Conservation (phyloP, 2,329 filamentous ascomycete genomes). For the Talaromyces marneffei region DNA sequence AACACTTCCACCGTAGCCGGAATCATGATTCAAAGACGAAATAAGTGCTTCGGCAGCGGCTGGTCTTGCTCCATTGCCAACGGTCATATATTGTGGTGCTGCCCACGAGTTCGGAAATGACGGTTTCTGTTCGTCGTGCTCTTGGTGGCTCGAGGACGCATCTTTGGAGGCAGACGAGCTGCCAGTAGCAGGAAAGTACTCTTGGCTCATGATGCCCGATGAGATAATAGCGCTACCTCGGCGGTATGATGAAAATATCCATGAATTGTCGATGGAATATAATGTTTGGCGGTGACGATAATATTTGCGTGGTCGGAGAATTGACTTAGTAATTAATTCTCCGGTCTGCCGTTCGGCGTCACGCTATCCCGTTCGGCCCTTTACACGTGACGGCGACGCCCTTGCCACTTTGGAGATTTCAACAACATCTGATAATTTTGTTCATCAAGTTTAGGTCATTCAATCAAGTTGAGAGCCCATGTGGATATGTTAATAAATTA, state of each 20-base stretch:
- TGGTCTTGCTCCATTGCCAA: constrained; percentile 74
- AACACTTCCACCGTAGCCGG: constrained; percentile 82
- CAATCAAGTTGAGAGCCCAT: no score
- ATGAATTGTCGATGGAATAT: constrained; percentile 2
- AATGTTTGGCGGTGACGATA: neutral
- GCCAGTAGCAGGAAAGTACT: constrained; percentile 34
- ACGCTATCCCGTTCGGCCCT: neutral
- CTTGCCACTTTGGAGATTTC: neutral
- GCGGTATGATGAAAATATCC: constrained; percentile 2
- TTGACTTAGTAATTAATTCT: neutral
- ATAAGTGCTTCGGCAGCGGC: constrained; percentile 76
- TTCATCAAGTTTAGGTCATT: no score
- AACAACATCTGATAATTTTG: neutral
- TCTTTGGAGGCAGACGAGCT: constrained; percentile 29
- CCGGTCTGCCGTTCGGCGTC: neutral
- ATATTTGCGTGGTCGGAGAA: neutral
- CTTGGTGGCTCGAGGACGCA: constrained; percentile 30
- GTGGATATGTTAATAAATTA: no score
- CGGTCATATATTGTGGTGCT: constrained; percentile 73
- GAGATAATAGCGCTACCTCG: constrained; percentile 9
- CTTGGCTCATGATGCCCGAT: constrained; percentile 37
- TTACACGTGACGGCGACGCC: neutral
- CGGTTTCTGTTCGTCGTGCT: constrained; percentile 21
- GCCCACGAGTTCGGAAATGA: constrained; percentile 23
- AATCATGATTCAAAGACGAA: constrained; percentile 77